Evolutionary conservation across 768 basidiomycete genomes (phyloP).

Genomic region (Suillus clintonianus): DNA sequence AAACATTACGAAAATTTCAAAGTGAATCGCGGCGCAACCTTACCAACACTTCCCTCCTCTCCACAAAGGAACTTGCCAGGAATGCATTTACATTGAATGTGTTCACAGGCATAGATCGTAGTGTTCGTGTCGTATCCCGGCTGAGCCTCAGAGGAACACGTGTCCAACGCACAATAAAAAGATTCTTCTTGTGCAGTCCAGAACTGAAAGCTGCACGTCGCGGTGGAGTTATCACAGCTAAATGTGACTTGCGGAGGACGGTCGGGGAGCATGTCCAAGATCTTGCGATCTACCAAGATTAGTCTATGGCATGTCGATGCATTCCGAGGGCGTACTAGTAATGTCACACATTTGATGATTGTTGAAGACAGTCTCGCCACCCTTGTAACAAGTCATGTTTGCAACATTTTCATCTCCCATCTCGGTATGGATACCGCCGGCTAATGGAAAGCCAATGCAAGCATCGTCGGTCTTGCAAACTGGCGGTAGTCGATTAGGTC

Average conservation of each 20-base stretch:
- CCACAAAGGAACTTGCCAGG: conserved; percentile 94
- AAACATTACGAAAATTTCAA: neutral
- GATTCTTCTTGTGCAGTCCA: conserved; percentile 96
- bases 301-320: neutral
- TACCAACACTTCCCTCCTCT: conserved; percentile 90
- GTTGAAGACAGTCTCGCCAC: conserved; percentile 90
- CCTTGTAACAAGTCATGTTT: conserved; percentile 93
- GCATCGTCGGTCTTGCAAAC: conserved; percentile 75
- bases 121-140: conserved; percentile 65
- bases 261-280: conserved; percentile 87
- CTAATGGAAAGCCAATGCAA: conserved; percentile 78
- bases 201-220: conserved; percentile 92
- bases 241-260: conserved; percentile 97
- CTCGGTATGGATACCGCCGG: conserved; percentile 38
- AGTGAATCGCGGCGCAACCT: conserved; percentile 29
- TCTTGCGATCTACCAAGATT: conserved; percentile 75
- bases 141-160: conserved; percentile 54
- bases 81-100: conserved; percentile 90
- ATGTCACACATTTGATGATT: conserved; percentile 99
- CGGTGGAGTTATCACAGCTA: conserved; percentile 68
- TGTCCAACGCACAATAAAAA: conserved; percentile 88
- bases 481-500: neutral
- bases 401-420: conserved; percentile 41
- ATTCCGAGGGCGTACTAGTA: conserved; percentile 67
- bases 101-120: conserved; percentile 79